Conservation (phyloP, 2,329 filamentous ascomycete species). For the Beauveria brongniartii region DNA sequence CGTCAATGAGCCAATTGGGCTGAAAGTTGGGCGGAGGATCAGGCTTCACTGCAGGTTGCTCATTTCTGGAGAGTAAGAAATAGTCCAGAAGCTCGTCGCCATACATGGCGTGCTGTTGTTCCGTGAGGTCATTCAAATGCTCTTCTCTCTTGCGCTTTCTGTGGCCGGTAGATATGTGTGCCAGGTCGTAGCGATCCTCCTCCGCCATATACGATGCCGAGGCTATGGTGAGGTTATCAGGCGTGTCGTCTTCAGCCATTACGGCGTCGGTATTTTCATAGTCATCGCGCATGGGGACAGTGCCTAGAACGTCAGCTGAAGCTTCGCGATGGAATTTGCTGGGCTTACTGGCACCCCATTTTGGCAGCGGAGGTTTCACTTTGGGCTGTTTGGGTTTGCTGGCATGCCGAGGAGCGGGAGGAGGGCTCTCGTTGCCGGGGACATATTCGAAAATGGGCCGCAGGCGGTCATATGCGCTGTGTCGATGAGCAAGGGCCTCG, state of each 20-base stretch:
- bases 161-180: slow-evolving; percentile 52
- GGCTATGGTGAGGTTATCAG: slow-evolving; percentile 73
- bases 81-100: slow-evolving; percentile 93
- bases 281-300: slow-evolving; percentile 39
- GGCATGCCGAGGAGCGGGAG: slow-evolving; percentile 86
- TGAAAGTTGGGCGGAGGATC: slow-evolving; percentile 81
- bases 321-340: not conserved
- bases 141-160: slow-evolving; percentile 73
- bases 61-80: slow-evolving; percentile 79
- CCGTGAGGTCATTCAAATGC: slow-evolving; percentile 52
- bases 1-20: slow-evolving; percentile 86
- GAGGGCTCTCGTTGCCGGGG: slow-evolving; percentile 77
- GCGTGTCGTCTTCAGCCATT: slow-evolving; percentile 69
- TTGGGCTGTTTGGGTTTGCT: slow-evolving; percentile 76
- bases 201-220: slow-evolving; percentile 82
- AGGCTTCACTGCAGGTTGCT: slow-evolving; percentile 63
- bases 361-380: slow-evolving; percentile 41
- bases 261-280: slow-evolving; percentile 55
- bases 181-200: slow-evolving; percentile 66
- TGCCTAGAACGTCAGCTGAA: not conserved
- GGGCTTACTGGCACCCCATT: slow-evolving; percentile 36
- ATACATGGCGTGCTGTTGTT: slow-evolving; percentile 83
- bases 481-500: slow-evolving; percentile 73
- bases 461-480: slow-evolving; percentile 77
- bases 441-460: slow-evolving; percentile 83